Evolutionary conservation across 169 alveolate species (phyloP), one percentile per base, ranked within the genome.

Genomic region (Plasmodium yoelii): DNA sequence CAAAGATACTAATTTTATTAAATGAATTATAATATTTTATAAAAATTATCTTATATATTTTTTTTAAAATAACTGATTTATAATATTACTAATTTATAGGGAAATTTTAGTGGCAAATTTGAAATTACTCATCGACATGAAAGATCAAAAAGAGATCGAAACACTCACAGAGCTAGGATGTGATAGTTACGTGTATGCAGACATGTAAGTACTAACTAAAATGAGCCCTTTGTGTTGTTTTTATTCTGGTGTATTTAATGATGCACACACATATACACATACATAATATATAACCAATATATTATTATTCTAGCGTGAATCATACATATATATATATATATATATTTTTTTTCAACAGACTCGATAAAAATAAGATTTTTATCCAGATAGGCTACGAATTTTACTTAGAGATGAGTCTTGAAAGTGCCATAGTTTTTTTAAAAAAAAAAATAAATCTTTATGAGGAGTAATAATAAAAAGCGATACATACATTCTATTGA

Each of bases 321-420:
- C 6, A 34, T 34, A 34, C 7, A 34, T 3, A 34, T 34, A 34
- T 34, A 34, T 34, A 34, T 5, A 34, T 3, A 34, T 34, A 34
- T 34, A 34, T 34, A 2, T 70, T 22, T 70, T 73, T 19, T 46
- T 60, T 67, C 22, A 15, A 28, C 39, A 82, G 90, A 63, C 24
- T 82, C 42, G 75, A 82, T 53, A 82, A 82, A 61, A 82, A 87
- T 28, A 71, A 65, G 42, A 82, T 93, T 68, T 87, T 93, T 61
- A 88, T 93, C 39, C 75, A 86, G 59, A 74, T 93, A 56, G 95
- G 95, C 7, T 90, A 93, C 53, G 94, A 93, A 65, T 90, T 93
- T 67, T 86, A 93, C 65, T 42, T 93, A 46, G 95, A 70, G 46
- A 93, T 93, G 95, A 63, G 87, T n/a, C 89, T 63, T 24, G 92